These are phyloP conservation scores for Chamaenerion angustifolium DNA, from an alignment of 345 rosid genomes.

Conservation along the genomic window DNA sequence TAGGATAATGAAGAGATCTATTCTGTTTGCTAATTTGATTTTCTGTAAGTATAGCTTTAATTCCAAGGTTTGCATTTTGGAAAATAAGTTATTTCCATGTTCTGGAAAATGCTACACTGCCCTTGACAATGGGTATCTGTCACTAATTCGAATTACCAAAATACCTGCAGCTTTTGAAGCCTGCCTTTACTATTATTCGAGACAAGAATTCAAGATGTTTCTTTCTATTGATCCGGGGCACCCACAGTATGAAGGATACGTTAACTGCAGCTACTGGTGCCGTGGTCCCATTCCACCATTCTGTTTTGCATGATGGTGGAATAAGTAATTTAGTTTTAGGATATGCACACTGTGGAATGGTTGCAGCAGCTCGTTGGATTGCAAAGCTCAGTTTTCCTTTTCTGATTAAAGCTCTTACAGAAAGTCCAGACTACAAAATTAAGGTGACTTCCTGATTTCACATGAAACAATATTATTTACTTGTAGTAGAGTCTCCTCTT, in stretches of 20 bases:
- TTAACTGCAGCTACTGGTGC: slow-evolving; percentile 96
- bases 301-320: slow-evolving; percentile 89
- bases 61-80: background rate
- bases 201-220: slow-evolving; percentile 54
- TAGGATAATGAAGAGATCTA: no score
- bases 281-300: slow-evolving; percentile 97
- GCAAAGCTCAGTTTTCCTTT: slow-evolving; percentile 81
- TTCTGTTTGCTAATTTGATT: no score
- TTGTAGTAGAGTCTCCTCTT: background rate
- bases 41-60: background rate
- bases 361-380: slow-evolving; percentile 99
- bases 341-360: slow-evolving; percentile 99
- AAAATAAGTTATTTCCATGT: no score
- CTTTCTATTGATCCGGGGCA: slow-evolving; percentile 83
- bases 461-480: background rate
- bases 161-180: slow-evolving; percentile 72
- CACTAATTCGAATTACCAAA: background rate
- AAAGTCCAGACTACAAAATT: slow-evolving; percentile 55
- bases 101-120: background rate
- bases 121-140: background rate
- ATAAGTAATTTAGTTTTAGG: slow-evolving; percentile 88
- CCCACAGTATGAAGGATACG: slow-evolving; percentile 94
- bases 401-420: slow-evolving; percentile 52
- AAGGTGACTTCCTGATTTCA: slow-evolving; percentile 35
- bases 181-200: slow-evolving; percentile 79